Evolutionary conservation across 805 yeast genomes (phyloP), one percentile per base, ranked within the genome.

Genomic region (Peterozyma toletana): DNA sequence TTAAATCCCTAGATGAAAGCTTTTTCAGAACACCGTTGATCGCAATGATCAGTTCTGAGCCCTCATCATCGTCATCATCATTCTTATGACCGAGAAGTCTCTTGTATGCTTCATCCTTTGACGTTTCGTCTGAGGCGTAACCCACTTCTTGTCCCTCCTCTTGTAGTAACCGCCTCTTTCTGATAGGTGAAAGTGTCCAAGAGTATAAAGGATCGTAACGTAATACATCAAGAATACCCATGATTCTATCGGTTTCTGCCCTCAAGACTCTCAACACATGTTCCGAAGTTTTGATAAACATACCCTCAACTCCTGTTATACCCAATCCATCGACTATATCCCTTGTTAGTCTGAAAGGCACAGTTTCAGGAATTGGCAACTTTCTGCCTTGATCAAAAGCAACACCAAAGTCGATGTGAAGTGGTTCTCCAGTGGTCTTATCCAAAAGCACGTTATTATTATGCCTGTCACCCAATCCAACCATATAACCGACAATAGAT

Each of bases 401-500:
- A 38, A 93, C 90, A 0, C 99, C 99, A 14, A 93, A 66, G 60
- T 93, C 99, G 52, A 93, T 95, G 58, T 95, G 99, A 21, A 93
- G 81, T 0, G 96, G 95, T 53, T 90, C 96, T 0, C 98, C 98
- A 0, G 86, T 73, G n/a, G 59, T 55, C 40, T 71, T 70, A 59
- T 93, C 97, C n/a, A 93, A 57, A 39, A 93, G 62, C 34, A 93
- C 83, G 58, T 93, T 93, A 59, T 89, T 89, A 58, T 95, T 78
- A 61, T 93, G 99, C 29, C 99, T 69, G 59, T 93, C 99, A 5
- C 99, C 99, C 5, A 93, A 70, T 0, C 99, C 99, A 36, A 93
- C 66, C 11, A 93, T 70, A 59, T 86, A 73, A 0, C 99, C 99
- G 17, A 89, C 82, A 39, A 95, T 83, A 1, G 97, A 89, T 2